Conservation (phyloP, 2,329 filamentous ascomycete species). For the Pseudogymnoascus pannorum region DNA sequence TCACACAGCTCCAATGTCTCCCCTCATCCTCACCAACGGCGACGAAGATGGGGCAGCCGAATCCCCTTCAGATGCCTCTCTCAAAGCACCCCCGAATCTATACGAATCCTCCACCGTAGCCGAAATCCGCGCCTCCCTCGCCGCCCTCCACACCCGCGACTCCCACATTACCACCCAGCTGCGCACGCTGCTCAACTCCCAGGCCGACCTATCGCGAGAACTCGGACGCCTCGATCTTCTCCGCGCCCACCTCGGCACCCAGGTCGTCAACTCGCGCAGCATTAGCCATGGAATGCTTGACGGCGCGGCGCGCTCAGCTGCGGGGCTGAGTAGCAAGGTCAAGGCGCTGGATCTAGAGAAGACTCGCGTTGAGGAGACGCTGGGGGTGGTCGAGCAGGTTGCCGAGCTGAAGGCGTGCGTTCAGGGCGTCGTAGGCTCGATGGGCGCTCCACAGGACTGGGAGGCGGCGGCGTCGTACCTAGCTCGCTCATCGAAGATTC, state of each 20-base stretch:
- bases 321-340: conserved; percentile 77
- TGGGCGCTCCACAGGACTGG: conserved; percentile 98
- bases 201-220: conserved; percentile 80
- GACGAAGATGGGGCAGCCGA: conserved; percentile 15
- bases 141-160: conserved; percentile 69
- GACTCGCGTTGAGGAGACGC: conserved; percentile 78
- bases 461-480: conserved; percentile 91
- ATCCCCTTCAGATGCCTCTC: conserved; percentile 14
- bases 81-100: conserved; percentile 33
- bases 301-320: conserved; percentile 75
- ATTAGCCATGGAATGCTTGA: conserved; percentile 90
- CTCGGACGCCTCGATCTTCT: conserved; percentile 81
- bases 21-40: conserved; percentile 29
- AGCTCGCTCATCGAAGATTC: conserved; percentile 72
- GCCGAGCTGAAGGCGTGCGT: conserved; percentile 95
- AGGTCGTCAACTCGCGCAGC: conserved; percentile 72
- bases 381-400: conserved; percentile 91
- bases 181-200: conserved; percentile 69
- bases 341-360: conserved; percentile 87
- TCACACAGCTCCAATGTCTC: conserved; percentile 26
- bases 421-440: conserved; percentile 85
- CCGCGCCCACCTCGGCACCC: conserved; percentile 78
- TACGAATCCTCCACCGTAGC: conserved; percentile 66
- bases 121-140: conserved; percentile 72
- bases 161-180: conserved; percentile 65